A percentile compares a stretch with the other conserved stretches of the same genome.
These are phyloP conservation scores for Cryphonectria parasitica DNA, from an alignment of 2,329 filamentous ascomycete species.

Conservation along the genomic window DNA sequence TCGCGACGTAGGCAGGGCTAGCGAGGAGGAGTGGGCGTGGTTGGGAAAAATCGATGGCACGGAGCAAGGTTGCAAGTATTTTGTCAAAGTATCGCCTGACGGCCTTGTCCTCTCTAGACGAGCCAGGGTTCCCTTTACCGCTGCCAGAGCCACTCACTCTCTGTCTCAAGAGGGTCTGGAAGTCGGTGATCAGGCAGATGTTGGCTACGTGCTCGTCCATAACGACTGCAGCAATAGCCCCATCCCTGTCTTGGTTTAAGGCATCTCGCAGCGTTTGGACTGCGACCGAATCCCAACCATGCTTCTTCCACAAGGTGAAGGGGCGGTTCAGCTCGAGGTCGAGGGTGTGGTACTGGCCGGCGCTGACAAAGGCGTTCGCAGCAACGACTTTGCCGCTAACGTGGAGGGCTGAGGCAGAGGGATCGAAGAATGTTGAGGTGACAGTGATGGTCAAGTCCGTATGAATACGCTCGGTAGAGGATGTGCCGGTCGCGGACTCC, in stretches of 20 bases:
- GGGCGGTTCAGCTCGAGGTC: constrained; percentile 87
- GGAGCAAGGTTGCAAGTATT: constrained; percentile 73
- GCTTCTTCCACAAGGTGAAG: constrained; percentile 84
- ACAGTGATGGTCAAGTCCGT: constrained; percentile 61
- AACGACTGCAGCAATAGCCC: constrained; percentile 85
- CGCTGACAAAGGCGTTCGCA: constrained; percentile 56
- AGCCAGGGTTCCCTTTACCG: constrained; percentile 67
- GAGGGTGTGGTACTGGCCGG: constrained; percentile 63
- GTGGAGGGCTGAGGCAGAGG: constrained; percentile 57
- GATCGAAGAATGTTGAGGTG: constrained; percentile 62
- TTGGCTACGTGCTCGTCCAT: constrained; percentile 90
- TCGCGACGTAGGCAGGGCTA: constrained; percentile 85
- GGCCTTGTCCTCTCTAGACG: constrained; percentile 69
- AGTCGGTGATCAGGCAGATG: constrained; percentile 80
- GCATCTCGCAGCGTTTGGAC: constrained; percentile 78
- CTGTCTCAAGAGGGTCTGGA: constrained; percentile 76
- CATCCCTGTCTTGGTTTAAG: constrained; percentile 76
- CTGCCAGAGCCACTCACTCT: constrained; percentile 69
- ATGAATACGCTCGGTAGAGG: constrained; percentile 55
- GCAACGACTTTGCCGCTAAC: constrained; percentile 58
- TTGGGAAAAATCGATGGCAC: constrained; percentile 74
- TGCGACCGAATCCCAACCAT: constrained; percentile 90
- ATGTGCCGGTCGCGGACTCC: constrained; percentile 51
- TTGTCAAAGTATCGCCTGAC: constrained; percentile 79
- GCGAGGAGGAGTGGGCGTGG: constrained; percentile 80